These are phyloP conservation scores for Rhizophagus sp. DNA, from an alignment of 192 early-diverging fungal species.

Conservation along the genomic window DNA sequence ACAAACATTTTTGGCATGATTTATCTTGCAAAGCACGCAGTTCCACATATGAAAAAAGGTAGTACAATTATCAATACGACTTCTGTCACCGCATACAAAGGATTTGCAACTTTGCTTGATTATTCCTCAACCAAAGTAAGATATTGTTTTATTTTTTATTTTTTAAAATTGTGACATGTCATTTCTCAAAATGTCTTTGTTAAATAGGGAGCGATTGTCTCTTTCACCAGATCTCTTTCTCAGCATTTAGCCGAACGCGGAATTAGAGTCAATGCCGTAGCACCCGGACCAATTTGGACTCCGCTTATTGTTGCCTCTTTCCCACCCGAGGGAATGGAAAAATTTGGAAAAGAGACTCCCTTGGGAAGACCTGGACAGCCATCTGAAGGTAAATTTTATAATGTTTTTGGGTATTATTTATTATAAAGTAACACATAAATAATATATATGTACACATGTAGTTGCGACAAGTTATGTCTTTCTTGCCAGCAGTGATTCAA, in stretches of 20 bases:
- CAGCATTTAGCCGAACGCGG: slow-evolving; percentile 44
- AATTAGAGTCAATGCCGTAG: slow-evolving; percentile 57
- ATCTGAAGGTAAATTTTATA: slow-evolving; percentile 33
- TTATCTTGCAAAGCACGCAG: slow-evolving; percentile 49
- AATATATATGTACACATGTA: neutral
- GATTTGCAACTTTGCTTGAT: slow-evolving; percentile 47
- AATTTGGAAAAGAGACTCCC: slow-evolving; percentile 47
- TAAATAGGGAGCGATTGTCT: slow-evolving; percentile 47
- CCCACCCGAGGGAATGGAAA: slow-evolving; percentile 44
- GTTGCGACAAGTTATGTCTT: slow-evolving; percentile 51
- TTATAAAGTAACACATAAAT: neutral
- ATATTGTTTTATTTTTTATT: neutral
- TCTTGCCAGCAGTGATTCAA: slow-evolving; percentile 47
- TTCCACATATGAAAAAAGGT: slow-evolving; percentile 44
- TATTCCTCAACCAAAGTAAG: slow-evolving; percentile 51
- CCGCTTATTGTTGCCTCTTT: slow-evolving; percentile 49
- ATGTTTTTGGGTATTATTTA: neutral
- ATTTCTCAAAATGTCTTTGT: neutral
- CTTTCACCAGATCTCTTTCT: slow-evolving; percentile 54
- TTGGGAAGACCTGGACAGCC: slow-evolving; percentile 53
- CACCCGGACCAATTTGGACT: slow-evolving; percentile 57
- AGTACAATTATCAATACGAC: slow-evolving; percentile 55
- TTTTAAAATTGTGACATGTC: neutral
- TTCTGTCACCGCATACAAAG: slow-evolving; percentile 54
- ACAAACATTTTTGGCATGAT: slow-evolving; percentile 48